Evolutionary conservation across 768 basidiomycete genomes (phyloP).

Genomic region (Termitomyces sp.): DNA sequence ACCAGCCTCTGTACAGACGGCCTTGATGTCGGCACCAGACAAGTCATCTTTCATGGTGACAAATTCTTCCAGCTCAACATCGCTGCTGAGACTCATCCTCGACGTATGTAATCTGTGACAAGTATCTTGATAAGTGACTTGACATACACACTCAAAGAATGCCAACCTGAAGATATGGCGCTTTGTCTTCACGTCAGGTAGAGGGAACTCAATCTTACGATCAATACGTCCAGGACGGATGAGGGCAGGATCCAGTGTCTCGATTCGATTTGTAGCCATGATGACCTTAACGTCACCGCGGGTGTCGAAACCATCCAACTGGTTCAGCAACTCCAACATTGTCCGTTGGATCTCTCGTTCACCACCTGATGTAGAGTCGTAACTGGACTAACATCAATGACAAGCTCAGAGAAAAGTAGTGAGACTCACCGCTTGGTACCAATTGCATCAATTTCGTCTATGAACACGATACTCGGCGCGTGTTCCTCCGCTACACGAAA

Average conservation of each 20-base stretch:
- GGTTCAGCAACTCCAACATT: slow-evolving; percentile 97
- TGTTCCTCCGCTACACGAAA: slow-evolving; percentile 98
- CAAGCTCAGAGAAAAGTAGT: not conserved
- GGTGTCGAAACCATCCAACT: slow-evolving; percentile 98
- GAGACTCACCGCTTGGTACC: slow-evolving; percentile 88
- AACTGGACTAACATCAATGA: slow-evolving; percentile 39
- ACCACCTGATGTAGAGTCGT: slow-evolving; percentile 97
- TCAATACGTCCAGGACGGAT: slow-evolving; percentile 99
- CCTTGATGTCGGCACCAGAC: slow-evolving; percentile 98
- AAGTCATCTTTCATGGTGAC: slow-evolving; percentile 94
- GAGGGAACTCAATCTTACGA: slow-evolving; percentile 96
- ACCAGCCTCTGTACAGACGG: slow-evolving; percentile 98
- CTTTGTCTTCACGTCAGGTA: slow-evolving; percentile 98
- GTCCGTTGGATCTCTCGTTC: slow-evolving; percentile 99
- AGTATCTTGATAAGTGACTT: not conserved
- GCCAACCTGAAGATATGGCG: slow-evolving; percentile 92
- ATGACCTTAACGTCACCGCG: slow-evolving; percentile 99
- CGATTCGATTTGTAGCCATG: slow-evolving; percentile 99
- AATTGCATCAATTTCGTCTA: slow-evolving; percentile 98
- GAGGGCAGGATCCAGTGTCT: slow-evolving; percentile 94
- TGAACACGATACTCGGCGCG: slow-evolving; percentile 98
- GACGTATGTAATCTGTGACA: slow-evolving; percentile 75
- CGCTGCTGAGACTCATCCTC: slow-evolving; percentile 83
- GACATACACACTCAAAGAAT: not conserved
- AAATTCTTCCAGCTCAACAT: slow-evolving; percentile 95